Percentiles rank a stretch among this genome's conserved stretches.
phyloP scores from a whole-genome alignment of 108 stramenopile genomes.

The Fistulifera solaris region DNA sequence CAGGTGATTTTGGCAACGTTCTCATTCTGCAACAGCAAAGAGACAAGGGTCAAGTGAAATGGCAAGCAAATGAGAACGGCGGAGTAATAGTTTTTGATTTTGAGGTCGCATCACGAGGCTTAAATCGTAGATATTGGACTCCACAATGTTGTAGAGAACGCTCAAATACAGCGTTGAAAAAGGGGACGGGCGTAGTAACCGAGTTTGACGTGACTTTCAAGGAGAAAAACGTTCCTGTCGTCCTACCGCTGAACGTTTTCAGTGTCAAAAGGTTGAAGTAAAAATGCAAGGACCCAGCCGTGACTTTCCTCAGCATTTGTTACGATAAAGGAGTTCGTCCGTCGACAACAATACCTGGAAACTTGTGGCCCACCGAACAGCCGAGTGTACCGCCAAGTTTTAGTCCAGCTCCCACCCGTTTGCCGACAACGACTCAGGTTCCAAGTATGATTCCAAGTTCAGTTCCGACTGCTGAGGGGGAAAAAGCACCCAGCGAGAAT shows the following conservation, averaged over 20 bases:
- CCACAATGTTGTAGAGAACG: too few relatives aligned
- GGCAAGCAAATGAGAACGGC: too few relatives aligned
- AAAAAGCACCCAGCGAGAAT: neutral
- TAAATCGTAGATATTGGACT: too few relatives aligned
- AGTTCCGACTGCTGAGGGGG: too few relatives aligned
- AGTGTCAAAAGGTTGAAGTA: neutral
- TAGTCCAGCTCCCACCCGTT: neutral
- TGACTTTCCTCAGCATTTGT: neutral
- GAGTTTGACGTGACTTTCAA: neutral
- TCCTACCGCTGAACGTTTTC: neutral
- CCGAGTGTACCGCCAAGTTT: neutral
- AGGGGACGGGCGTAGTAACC: neutral
- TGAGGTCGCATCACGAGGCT: too few relatives aligned
- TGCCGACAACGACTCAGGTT: neutral
- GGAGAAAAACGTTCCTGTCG: neutral
- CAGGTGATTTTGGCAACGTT: too few relatives aligned
- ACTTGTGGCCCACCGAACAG: neutral
- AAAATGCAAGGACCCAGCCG: neutral
- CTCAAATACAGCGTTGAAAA: neutral
- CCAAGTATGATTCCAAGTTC: neutral
- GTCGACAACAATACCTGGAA: neutral
- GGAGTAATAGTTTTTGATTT: too few relatives aligned
- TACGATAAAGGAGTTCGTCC: neutral
- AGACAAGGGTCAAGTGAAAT: too few relatives aligned
- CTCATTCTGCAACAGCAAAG: too few relatives aligned